Conservation (phyloP, 176 grass and related monocot genomes). For the Thalia dealbata region DNA sequence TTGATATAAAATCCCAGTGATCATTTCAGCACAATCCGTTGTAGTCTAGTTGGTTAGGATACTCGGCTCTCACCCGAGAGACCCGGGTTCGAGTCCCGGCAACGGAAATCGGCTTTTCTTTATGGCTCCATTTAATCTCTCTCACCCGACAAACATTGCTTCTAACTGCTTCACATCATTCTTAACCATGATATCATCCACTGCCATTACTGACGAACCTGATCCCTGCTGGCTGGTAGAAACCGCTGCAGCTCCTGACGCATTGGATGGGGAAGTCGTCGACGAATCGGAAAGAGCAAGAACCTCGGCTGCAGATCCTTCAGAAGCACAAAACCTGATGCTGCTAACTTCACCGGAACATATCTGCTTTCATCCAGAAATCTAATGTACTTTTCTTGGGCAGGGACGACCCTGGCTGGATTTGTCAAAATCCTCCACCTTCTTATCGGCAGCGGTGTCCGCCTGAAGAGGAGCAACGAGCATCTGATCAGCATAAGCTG, state of each 20-base stretch:
- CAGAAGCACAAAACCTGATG: constrained; percentile 76
- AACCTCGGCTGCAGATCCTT: constrained; percentile 79
- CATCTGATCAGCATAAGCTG: background rate
- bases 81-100: constrained; percentile 70
- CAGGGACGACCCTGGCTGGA: constrained; percentile 75
- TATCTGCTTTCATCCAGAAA: constrained; percentile 80
- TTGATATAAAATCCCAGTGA: no score
- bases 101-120: no score
- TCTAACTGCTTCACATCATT: no score
- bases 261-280: constrained; percentile 29
- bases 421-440: constrained; percentile 72
- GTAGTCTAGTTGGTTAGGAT: constrained; percentile 98
- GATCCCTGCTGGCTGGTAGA: constrained; percentile 34
- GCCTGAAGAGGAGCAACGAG: constrained; percentile 30
- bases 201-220: constrained; percentile 58
- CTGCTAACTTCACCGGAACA: constrained; percentile 76
- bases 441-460: constrained; percentile 60
- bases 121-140: no score
- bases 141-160: no score
- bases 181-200: no score
- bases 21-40: no score
- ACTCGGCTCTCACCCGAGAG: constrained; percentile 88
- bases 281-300: constrained; percentile 72
- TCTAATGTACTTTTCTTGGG: constrained; percentile 91
- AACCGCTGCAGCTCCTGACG: constrained; percentile 13